These are phyloP conservation scores for Akanthomyces uredinophilus DNA, from an alignment of 2,329 filamentous ascomycete species.

Conservation along the genomic window DNA sequence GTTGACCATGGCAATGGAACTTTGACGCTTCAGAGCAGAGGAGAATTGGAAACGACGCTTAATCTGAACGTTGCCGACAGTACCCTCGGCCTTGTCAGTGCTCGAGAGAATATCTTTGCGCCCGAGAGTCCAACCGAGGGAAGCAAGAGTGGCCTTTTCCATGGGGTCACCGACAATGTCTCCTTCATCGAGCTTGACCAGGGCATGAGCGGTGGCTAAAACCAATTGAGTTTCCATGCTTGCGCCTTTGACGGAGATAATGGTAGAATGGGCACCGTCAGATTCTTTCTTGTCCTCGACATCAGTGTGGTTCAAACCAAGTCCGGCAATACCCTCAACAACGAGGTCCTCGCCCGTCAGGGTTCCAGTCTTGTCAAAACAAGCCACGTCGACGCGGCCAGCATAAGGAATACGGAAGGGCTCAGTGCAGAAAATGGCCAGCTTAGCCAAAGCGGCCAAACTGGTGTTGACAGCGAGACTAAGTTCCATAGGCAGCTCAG, in stretches of 20 bases:
- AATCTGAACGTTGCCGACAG: slow-evolving; percentile 75
- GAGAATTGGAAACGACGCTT: slow-evolving; percentile 98
- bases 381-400: slow-evolving; percentile 90
- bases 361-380: slow-evolving; percentile 98
- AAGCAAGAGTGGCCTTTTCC: slow-evolving; percentile 91
- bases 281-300: slow-evolving; percentile 61
- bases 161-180: slow-evolving; percentile 97
- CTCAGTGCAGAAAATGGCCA: slow-evolving; percentile 97
- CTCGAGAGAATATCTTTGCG: slow-evolving; percentile 78
- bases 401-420: slow-evolving; percentile 97
- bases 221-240: slow-evolving; percentile 84
- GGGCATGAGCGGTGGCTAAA: slow-evolving; percentile 86
- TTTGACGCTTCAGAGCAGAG: slow-evolving; percentile 91
- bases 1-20: slow-evolving; percentile 80
- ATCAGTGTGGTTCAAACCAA: slow-evolving; percentile 65
- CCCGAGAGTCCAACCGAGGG: slow-evolving; percentile 89
- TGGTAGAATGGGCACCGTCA: slow-evolving; percentile 77
- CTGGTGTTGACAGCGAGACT: slow-evolving; percentile 97
- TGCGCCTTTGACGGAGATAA: slow-evolving; percentile 65
- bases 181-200: slow-evolving; percentile 94
- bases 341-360: slow-evolving; percentile 94
- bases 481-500: slow-evolving; percentile 96
- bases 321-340: slow-evolving; percentile 91
- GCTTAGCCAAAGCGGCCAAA: slow-evolving; percentile 88
- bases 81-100: slow-evolving; percentile 36